phyloP scores from a whole-genome alignment of 495 filamentous ascomycete genomes.

The Daldinia vernicosa region DNA sequence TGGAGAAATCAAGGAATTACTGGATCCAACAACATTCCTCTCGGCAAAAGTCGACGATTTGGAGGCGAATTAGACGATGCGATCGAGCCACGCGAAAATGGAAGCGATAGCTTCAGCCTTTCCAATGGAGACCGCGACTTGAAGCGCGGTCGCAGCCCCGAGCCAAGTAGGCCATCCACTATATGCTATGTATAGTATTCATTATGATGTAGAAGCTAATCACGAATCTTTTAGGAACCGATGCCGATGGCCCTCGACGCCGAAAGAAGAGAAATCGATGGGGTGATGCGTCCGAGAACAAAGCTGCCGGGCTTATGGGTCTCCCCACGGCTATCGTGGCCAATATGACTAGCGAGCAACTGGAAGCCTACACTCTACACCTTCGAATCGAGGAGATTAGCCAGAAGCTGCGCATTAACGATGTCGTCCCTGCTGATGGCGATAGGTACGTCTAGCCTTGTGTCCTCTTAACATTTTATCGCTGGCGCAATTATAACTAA shows the following conservation, averaged over 20 bases:
- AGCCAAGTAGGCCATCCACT: slow-evolving; percentile 49
- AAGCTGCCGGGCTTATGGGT: slow-evolving; percentile 97
- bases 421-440: slow-evolving; percentile 94
- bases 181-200: neutral
- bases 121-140: slow-evolving; percentile 83
- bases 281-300: slow-evolving; percentile 96
- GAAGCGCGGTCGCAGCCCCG: slow-evolving; percentile 63
- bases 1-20: slow-evolving; percentile 97
- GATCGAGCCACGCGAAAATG: slow-evolving; percentile 41
- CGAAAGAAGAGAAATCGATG: slow-evolving; percentile 99
- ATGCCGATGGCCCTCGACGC: slow-evolving; percentile 75
- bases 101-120: slow-evolving; percentile 42
- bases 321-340: slow-evolving; percentile 94
- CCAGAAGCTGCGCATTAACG: slow-evolving; percentile 97
- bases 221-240: slow-evolving; percentile 42
- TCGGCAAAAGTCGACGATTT: slow-evolving; percentile 88
- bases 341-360: slow-evolving; percentile 96
- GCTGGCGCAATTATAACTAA: slow-evolving; percentile 20
- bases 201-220: neutral
- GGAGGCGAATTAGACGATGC: slow-evolving; percentile 70
- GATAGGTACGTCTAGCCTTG: slow-evolving; percentile 72
- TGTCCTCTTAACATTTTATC: neutral
- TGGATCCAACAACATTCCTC: slow-evolving; percentile 96
- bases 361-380: slow-evolving; percentile 95
- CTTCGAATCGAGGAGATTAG: slow-evolving; percentile 98